These are phyloP conservation scores for Metschnikowia gruessii DNA, from an alignment of 805 yeast species.

Conservation along the genomic window DNA sequence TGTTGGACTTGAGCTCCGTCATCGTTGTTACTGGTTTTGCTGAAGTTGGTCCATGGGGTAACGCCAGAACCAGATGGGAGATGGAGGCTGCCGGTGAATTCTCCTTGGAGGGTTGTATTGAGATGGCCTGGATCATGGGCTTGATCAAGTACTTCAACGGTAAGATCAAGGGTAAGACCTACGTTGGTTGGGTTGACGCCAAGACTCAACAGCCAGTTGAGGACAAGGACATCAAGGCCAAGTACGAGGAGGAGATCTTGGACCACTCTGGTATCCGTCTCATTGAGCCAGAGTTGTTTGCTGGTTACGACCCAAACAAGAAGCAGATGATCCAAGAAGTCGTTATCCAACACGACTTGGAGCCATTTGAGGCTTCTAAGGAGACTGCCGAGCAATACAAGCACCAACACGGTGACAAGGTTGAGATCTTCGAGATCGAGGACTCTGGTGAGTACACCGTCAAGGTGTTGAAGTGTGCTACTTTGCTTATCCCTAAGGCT, in stretches of 20 bases:
- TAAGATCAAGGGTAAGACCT: slow-evolving; percentile 81
- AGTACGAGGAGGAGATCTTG: slow-evolving; percentile 84
- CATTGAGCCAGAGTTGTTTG: slow-evolving; percentile 91
- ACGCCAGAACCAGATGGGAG: slow-evolving; percentile 98
- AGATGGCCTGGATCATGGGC: slow-evolving; percentile 99
- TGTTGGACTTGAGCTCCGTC: slow-evolving; percentile 87
- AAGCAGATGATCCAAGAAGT: slow-evolving; percentile 94
- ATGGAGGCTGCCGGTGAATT: slow-evolving; percentile 96
- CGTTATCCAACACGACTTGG: slow-evolving; percentile 93
- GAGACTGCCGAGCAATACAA: slow-evolving; percentile 95
- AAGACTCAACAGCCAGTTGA: slow-evolving; percentile 91
- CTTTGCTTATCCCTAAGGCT: slow-evolving; percentile 87
- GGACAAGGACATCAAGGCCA: slow-evolving; percentile 87
- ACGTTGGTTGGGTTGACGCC: slow-evolving; percentile 97
- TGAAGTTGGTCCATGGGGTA: slow-evolving; percentile 99
- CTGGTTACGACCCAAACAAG: slow-evolving; percentile 92
- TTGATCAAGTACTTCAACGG: slow-evolving; percentile 94
- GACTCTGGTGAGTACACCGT: slow-evolving; percentile 93
- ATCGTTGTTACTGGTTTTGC: slow-evolving; percentile 97
- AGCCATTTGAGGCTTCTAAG: slow-evolving; percentile 91
- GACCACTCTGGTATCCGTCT: slow-evolving; percentile 96
- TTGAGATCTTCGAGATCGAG: slow-evolving; percentile 83
- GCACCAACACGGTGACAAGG: slow-evolving; percentile 89
- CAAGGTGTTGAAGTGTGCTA: slow-evolving; percentile 87
- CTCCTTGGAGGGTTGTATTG: slow-evolving; percentile 95